Percentiles rank a stretch among this genome's conserved stretches.
phyloP scores from a whole-genome alignment of 2,329 filamentous ascomycete species.

The Orbilia quercus region DNA sequence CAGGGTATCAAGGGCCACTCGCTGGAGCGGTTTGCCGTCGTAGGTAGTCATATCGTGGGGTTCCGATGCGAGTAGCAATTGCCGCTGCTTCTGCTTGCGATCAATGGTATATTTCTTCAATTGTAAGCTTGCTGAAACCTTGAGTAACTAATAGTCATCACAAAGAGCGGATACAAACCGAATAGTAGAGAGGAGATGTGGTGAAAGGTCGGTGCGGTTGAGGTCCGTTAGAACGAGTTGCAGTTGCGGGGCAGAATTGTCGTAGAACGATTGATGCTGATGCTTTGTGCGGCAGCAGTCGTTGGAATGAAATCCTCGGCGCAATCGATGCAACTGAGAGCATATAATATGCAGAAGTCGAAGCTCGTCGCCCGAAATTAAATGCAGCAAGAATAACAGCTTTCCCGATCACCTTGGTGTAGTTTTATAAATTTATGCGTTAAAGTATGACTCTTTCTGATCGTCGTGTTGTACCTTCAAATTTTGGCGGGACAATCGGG shows the following conservation, averaged over 20 bases:
- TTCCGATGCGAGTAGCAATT: conserved; percentile 7
- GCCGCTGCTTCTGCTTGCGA: not conserved
- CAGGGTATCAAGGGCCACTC: conserved; percentile 81
- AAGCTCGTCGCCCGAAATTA: not conserved
- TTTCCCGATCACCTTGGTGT: not conserved
- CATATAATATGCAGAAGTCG: conserved; percentile 27
- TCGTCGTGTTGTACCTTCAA: conserved; percentile 16
- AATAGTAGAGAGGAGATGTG: conserved; percentile 5
- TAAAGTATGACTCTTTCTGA: conserved; percentile 39
- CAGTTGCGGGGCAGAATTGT: conserved; percentile 26
- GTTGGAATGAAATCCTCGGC: conserved; percentile 36
- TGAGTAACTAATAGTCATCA: not conserved
- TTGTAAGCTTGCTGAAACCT: no score
- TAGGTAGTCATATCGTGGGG: conserved; percentile 73
- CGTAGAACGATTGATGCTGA: not conserved
- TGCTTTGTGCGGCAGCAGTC: conserved; percentile 14
- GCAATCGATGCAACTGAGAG: conserved; percentile 36
- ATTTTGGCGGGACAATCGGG: conserved; percentile 34
- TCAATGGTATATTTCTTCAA: not conserved
- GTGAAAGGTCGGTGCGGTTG: conserved; percentile 9
- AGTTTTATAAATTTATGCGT: not conserved
- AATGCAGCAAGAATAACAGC: not conserved
- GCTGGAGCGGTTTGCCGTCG: conserved; percentile 90
- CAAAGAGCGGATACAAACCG: conserved; percentile 18
- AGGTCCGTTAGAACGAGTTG: conserved; percentile 16